Conservation (phyloP, 148 eudicot species). For the Vaccinium darrowii region DNA sequence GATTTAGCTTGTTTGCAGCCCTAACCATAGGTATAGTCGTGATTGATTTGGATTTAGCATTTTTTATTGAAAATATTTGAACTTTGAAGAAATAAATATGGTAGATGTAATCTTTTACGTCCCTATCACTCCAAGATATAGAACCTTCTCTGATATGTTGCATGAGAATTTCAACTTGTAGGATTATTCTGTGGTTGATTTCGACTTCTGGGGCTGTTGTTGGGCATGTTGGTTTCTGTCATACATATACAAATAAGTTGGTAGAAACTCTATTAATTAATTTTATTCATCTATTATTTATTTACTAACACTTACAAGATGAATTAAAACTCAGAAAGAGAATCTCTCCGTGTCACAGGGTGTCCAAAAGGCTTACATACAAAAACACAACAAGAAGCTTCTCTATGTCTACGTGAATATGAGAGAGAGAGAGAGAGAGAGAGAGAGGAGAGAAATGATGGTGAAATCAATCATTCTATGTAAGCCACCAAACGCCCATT, state of each 20-base stretch:
- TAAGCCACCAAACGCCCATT: slow-evolving; percentile 4
- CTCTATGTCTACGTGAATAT: background rate
- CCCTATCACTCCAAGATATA: background rate
- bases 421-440: background rate
- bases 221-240: background rate
- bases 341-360: slow-evolving; percentile 5
- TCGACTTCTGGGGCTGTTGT: too few species aligned
- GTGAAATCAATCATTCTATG: background rate
- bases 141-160: background rate
- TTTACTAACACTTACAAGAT: background rate
- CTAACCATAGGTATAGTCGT: background rate
- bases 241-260: background rate
- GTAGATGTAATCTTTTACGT: background rate
- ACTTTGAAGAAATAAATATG: background rate
- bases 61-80: background rate
- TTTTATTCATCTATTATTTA: too few species aligned
- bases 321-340: background rate
- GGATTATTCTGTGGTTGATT: background rate
- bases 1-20: too few species aligned
- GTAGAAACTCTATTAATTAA: too few species aligned
- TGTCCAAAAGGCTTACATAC: background rate
- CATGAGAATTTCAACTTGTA: background rate
- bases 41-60: background rate
- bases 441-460: background rate
- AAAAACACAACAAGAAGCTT: background rate